Evolutionary conservation across 2,329 filamentous ascomycete genomes (phyloP), one percentile per base, ranked within the genome.

Genomic region (Simplicillium sp.): DNA sequence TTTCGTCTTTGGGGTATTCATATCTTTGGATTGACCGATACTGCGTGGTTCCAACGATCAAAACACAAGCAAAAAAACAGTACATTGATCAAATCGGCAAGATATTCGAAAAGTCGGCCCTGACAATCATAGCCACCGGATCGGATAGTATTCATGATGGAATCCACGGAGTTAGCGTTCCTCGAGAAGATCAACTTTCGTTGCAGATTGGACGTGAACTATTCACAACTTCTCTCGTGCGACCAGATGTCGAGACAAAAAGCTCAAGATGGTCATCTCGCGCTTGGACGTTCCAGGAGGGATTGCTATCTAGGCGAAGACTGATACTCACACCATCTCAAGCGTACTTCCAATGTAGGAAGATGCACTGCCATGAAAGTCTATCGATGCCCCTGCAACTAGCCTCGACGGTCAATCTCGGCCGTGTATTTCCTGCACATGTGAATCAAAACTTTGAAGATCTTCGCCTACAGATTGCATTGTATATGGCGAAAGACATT

Each of bases 11-110:
- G 18, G 62, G 59, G 6, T 59, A 54, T 12, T 58, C 51, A 16
- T 64, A 63, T 46, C 49, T 65, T 29, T 65, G 61, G 59, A 53
- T 64, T 7, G 59, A 65, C 38, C 54, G 51, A 11, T 61, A 57
- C 40, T 65, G 62, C 41, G 52, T 61, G 18, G 49, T 54, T 2
- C 53, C 54, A 40, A 52, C 50, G 15, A 50, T 42, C 11, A 29
- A 51, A n/a, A 45, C 44, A 2, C 36, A 46, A n/a, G 53, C 54
- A 25, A 50, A 51, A 17, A 46, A 41, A 15, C 47, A 50, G 7
- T 58, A 64, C 36, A 44, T 57, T 25, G 49, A 55, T 11, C 47
- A 52, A 18, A 54, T 62, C 48, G 59, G 55, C 16, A 53, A 59
- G 29, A 60, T 64, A 17, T 62, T 61, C 44, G 43, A 53, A 3